phyloP scores from a whole-genome alignment of 2,329 filamentous ascomycete genomes.

The Alternaria sp. region DNA sequence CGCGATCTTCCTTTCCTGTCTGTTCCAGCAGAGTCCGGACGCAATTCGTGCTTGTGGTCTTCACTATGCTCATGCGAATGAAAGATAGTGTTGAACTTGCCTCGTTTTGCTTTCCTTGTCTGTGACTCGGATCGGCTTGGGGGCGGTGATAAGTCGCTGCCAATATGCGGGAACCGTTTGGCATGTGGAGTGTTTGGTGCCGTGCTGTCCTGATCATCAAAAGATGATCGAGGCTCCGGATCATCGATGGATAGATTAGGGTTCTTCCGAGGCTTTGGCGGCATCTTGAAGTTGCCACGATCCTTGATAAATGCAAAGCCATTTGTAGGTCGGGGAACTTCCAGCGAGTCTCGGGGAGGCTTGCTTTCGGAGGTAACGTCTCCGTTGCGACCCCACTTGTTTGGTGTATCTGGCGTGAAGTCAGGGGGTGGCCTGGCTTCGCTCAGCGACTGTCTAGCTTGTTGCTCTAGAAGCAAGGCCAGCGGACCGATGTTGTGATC shows the following conservation, averaged over 20 bases:
- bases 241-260: constrained; percentile 31
- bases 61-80: constrained; percentile 51
- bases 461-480: constrained; percentile 56
- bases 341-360: constrained; percentile 35
- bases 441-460: constrained; percentile 44
- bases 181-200: constrained; percentile 50
- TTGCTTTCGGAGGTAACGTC: constrained; percentile 29
- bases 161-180: constrained; percentile 45
- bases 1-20: constrained; percentile 40
- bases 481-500: constrained; percentile 58
- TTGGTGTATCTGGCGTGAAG: constrained; percentile 54
- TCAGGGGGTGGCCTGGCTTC: constrained; percentile 49
- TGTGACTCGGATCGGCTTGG: constrained; percentile 44
- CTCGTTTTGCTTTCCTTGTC: constrained; percentile 48
- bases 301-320: constrained; percentile 29
- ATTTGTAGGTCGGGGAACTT: constrained; percentile 31
- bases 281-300: constrained; percentile 31
- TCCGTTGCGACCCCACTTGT: constrained; percentile 49
- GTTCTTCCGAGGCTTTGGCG: constrained; percentile 30
- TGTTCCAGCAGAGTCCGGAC: constrained; percentile 27
- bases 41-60: constrained; percentile 34
- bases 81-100: constrained; percentile 54
- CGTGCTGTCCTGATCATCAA: constrained; percentile 51
- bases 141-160: constrained; percentile 50
- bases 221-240: constrained; percentile 50